Evolutionary conservation across 306 rosid species (phyloP).

Genomic region (Cucurbita argyrosperma): DNA sequence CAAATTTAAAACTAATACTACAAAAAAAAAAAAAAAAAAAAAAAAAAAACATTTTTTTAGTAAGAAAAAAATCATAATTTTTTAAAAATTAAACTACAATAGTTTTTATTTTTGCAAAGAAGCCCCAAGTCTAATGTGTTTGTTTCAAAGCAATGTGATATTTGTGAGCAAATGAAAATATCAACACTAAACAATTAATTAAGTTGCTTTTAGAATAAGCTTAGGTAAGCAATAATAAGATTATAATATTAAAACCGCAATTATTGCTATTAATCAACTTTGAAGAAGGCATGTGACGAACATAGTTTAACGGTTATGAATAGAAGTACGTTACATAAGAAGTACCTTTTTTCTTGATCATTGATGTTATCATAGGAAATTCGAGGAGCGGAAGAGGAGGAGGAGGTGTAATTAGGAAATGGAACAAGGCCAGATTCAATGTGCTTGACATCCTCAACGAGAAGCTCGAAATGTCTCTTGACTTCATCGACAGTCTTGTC

Average conservation of each 20-base stretch:
- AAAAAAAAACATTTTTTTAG: background rate
- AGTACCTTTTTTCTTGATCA: conserved; percentile 48
- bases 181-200: background rate
- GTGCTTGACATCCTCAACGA: conserved; percentile 57
- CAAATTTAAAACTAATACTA: too few relatives aligned
- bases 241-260: background rate
- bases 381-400: conserved; percentile 1
- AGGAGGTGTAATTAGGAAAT: conserved; percentile 54
- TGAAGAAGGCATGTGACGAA: background rate
- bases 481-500: conserved; percentile 78
- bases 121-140: background rate
- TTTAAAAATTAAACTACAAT: background rate
- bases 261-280: background rate
- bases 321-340: background rate
- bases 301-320: too few relatives aligned
- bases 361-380: conserved; percentile 3
- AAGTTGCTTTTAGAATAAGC: background rate
- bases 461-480: conserved; percentile 63
- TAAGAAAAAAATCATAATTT: background rate
- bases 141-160: background rate
- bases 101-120: background rate
- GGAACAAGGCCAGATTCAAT: conserved; percentile 78
- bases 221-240: background rate
- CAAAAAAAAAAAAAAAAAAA: too few relatives aligned
- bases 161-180: background rate